A percentile compares a stretch with the other conserved stretches of the same genome.
phyloP scores from a whole-genome alignment of 352 stramenopile genomes.

The Phytophthora hibernalis region DNA sequence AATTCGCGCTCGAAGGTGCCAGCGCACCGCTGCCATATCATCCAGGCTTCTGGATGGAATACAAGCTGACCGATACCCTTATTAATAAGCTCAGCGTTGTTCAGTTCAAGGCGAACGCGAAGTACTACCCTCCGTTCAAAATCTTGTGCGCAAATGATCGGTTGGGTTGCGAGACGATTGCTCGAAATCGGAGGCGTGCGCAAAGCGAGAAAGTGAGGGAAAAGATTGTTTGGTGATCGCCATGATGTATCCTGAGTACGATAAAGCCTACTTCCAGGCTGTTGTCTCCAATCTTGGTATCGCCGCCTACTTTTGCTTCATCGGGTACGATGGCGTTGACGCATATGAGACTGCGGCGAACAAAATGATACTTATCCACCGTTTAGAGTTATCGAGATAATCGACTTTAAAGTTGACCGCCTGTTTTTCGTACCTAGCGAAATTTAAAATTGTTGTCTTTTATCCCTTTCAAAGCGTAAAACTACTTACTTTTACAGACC shows the following conservation, averaged over 20 bases:
- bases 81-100: constrained; percentile 41
- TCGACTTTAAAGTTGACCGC: too few relatives aligned
- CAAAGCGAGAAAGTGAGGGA: constrained; percentile 25
- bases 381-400: too few relatives aligned
- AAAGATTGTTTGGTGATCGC: constrained; percentile 48
- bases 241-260: constrained; percentile 53
- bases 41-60: constrained; percentile 63
- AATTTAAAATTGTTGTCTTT: too few relatives aligned
- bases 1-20: constrained; percentile 34
- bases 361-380: constrained; percentile 58
- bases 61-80: constrained; percentile 41
- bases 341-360: constrained; percentile 40
- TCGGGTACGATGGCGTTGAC: constrained; percentile 47
- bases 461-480: too few relatives aligned
- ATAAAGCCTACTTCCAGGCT: constrained; percentile 54
- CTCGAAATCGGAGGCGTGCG: constrained; percentile 50
- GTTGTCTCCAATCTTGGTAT: constrained; percentile 54
- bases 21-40: constrained; percentile 32
- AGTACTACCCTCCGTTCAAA: constrained; percentile 40
- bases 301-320: constrained; percentile 72
- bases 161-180: constrained; percentile 58
- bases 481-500: too few relatives aligned
- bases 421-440: too few relatives aligned
- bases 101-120: constrained; percentile 31
- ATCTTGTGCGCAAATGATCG: constrained; percentile 34